Conservation (phyloP, 2,329 filamentous ascomycete genomes). For the Fonsecaea multimorphosa region DNA sequence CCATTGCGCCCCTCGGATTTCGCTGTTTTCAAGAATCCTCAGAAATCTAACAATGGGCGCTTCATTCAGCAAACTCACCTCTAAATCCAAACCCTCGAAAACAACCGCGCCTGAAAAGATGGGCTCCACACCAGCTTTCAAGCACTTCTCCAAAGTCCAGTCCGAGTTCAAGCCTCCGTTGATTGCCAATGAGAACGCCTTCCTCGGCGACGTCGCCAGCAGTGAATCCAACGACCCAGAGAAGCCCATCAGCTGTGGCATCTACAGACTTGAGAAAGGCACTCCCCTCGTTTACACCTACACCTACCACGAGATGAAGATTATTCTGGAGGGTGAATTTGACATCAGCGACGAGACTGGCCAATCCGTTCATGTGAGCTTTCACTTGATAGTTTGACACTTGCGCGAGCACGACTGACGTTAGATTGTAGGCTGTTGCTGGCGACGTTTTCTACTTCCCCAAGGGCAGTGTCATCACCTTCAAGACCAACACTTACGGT, state of each 20-base stretch:
- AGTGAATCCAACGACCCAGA: slow-evolving; percentile 62
- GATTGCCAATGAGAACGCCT: slow-evolving; percentile 72
- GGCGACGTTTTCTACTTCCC: slow-evolving; percentile 75
- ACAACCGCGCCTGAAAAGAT: slow-evolving; percentile 23
- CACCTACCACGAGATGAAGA: slow-evolving; percentile 76
- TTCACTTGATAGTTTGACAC: neutral
- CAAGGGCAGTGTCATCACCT: slow-evolving; percentile 70
- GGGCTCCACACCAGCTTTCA: slow-evolving; percentile 39
- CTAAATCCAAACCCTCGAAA: slow-evolving; percentile 14
- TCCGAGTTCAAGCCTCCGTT: slow-evolving; percentile 67
- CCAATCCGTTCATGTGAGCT: slow-evolving; percentile 43
- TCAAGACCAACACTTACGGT: slow-evolving; percentile 67
- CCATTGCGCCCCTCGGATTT: neutral
- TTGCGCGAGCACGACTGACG: neutral
- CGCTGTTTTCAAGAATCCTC: neutral
- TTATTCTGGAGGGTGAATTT: slow-evolving; percentile 71
- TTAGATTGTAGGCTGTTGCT: slow-evolving; percentile 54
- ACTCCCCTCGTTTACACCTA: slow-evolving; percentile 72
- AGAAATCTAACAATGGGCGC: slow-evolving; percentile 7
- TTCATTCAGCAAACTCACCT: slow-evolving; percentile 23
- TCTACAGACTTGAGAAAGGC: slow-evolving; percentile 72
- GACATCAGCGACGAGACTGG: slow-evolving; percentile 69
- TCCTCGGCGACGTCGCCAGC: slow-evolving; percentile 66
- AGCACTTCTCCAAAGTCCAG: slow-evolving; percentile 65
- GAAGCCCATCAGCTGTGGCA: slow-evolving; percentile 67